Conservation (phyloP, 345 rosid genomes). For the Cardamine resedifolia region DNA sequence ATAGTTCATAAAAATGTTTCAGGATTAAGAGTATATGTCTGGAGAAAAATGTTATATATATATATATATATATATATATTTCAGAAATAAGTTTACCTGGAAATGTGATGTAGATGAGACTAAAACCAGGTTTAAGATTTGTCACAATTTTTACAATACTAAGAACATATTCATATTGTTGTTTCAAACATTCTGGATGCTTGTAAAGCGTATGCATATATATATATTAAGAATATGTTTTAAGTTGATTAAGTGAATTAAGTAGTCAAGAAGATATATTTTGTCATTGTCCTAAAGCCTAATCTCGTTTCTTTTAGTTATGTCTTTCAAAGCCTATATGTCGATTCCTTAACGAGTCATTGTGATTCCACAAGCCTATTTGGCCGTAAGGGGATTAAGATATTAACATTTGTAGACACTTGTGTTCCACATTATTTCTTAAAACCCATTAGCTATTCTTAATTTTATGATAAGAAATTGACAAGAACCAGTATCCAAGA, state of each 20-base stretch:
- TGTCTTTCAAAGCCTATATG: background rate
- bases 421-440: background rate
- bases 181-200: background rate
- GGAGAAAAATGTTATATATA: slow-evolving; percentile 24
- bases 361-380: background rate
- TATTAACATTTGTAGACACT: slow-evolving; percentile 20
- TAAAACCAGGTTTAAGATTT: slow-evolving; percentile 8
- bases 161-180: slow-evolving; percentile 29
- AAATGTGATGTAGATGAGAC: slow-evolving; percentile 16
- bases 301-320: background rate
- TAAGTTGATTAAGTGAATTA: background rate
- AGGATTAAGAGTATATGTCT: background rate
- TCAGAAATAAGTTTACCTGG: slow-evolving; percentile 18
- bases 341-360: background rate
- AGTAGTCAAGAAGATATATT: background rate
- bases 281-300: background rate
- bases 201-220: slow-evolving; percentile 7
- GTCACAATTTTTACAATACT: slow-evolving; percentile 14
- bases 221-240: background rate
- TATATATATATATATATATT: too few species aligned
- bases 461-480: too few species aligned
- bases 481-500: background rate
- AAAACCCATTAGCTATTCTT: background rate
- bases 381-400: too few species aligned
- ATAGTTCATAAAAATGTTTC: slow-evolving; percentile 21